Evolutionary conservation across 495 filamentous ascomycete species (phyloP).

Genomic region (Daldinia childiae): DNA sequence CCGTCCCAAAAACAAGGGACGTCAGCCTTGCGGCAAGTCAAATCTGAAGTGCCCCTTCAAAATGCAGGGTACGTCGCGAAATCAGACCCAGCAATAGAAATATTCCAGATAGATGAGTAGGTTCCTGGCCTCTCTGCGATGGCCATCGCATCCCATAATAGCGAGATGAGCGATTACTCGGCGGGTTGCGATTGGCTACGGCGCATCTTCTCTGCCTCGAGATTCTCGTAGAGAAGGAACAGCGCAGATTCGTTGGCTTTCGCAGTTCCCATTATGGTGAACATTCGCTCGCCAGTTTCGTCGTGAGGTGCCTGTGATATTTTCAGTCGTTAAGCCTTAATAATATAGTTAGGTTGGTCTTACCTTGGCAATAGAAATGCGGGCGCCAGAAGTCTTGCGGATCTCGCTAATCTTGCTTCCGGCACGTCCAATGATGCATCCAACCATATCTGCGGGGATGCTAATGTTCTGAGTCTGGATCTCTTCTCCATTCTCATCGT

Average conservation of each 20-base stretch:
- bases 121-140: conserved; percentile 32
- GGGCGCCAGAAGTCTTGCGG: conserved; percentile 91
- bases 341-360: conserved; percentile 15
- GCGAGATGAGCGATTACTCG: conserved; percentile 65
- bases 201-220: conserved; percentile 98
- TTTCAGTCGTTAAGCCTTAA: conserved; percentile 17
- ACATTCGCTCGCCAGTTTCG: conserved; percentile 98
- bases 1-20: conserved; percentile 44
- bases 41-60: conserved; percentile 60
- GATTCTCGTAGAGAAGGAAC: conserved; percentile 96
- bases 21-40: conserved; percentile 68
- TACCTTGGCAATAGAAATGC: conserved; percentile 96
- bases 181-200: conserved; percentile 75
- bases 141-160: conserved; percentile 35
- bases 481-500: conserved; percentile 95
- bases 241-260: conserved; percentile 93
- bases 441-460: conserved; percentile 99
- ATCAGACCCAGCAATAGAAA: conserved; percentile 55
- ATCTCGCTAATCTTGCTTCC: conserved; percentile 99
- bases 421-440: conserved; percentile 95
- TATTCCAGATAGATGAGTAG: conserved; percentile 46
- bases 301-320: conserved; percentile 82
- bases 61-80: conserved; percentile 51
- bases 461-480: conserved; percentile 99
- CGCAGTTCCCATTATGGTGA: conserved; percentile 95